Evolutionary conservation across 2,329 filamentous ascomycete genomes (phyloP).

Genomic region (Aspergillus oerlinghausenensis): DNA sequence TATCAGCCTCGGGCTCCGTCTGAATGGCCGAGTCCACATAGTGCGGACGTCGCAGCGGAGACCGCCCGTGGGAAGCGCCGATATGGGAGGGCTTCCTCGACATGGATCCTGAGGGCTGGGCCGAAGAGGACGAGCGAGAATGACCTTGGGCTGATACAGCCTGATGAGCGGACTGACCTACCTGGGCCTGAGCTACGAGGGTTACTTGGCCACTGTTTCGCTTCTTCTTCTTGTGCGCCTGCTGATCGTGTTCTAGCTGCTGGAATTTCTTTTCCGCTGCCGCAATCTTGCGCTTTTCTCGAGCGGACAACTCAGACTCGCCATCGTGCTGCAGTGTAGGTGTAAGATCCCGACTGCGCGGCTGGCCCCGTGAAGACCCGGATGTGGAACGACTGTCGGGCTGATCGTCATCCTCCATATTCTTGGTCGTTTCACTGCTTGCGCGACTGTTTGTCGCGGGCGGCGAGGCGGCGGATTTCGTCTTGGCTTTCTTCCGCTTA

Average conservation of each 20-base stretch:
- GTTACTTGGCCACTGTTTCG: constrained; percentile 52
- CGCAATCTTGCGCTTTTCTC: constrained; percentile 59
- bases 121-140: constrained; percentile 34
- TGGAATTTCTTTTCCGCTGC: constrained; percentile 60
- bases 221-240: constrained; percentile 52
- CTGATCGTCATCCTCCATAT: constrained; percentile 52
- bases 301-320: constrained; percentile 53
- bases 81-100: constrained; percentile 27
- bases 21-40: constrained; percentile 43
- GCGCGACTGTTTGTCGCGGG: constrained; percentile 55
- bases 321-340: constrained; percentile 49
- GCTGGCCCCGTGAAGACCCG: constrained; percentile 52
- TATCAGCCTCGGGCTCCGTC: constrained; percentile 40
- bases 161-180: too few relatives aligned
- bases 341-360: constrained; percentile 58
- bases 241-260: constrained; percentile 55
- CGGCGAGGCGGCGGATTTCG: constrained; percentile 48
- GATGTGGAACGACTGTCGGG: constrained; percentile 55
- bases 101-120: constrained; percentile 23
- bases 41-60: constrained; percentile 22
- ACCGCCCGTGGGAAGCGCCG: constrained; percentile 23
- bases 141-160: constrained; percentile 31
- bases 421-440: constrained; percentile 53
- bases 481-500: constrained; percentile 47
- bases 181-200: constrained; percentile 38